Percentiles rank a stretch among this genome's conserved stretches.
Evolutionary conservation across 2,329 filamentous ascomycete species (phyloP).

Genomic region (Diplodia mutila): DNA sequence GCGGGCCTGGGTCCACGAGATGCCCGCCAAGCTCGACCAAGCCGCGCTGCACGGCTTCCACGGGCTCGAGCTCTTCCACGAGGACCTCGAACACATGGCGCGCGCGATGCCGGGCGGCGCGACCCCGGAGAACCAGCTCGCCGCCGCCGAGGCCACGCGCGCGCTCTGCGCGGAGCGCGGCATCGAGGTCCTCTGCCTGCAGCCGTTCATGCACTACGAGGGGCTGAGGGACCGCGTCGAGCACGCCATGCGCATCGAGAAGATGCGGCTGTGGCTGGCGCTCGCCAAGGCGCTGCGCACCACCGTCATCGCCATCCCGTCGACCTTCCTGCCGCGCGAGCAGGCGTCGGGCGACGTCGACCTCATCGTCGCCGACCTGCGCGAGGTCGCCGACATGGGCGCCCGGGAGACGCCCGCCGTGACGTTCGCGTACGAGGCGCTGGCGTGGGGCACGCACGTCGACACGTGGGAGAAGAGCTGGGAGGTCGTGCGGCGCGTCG

Average conservation of each 20-base stretch:
- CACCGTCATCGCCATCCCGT: constrained; percentile 75
- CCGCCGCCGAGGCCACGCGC: constrained; percentile 62
- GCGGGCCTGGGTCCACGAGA: constrained; percentile 69
- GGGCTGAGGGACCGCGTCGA: constrained; percentile 66
- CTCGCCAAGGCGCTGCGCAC: constrained; percentile 67
- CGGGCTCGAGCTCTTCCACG: constrained; percentile 77
- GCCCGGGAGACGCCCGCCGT: constrained; percentile 60
- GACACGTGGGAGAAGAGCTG: constrained; percentile 74
- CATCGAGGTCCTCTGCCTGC: constrained; percentile 68
- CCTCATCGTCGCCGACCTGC: constrained; percentile 65
- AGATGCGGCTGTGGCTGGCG: constrained; percentile 71
- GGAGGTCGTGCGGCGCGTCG: constrained; percentile 67
- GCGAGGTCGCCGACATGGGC: constrained; percentile 69
- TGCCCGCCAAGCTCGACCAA: constrained; percentile 69
- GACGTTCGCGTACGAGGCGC: constrained; percentile 72
- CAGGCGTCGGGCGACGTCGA: constrained; percentile 58
- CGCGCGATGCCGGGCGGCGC: constrained; percentile 48
- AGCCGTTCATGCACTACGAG: constrained; percentile 80
- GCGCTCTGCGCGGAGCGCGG: constrained; percentile 59
- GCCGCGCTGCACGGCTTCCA: constrained; percentile 67
- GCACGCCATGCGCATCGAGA: constrained; percentile 61
- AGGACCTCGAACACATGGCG: constrained; percentile 70
- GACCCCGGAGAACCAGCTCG: constrained; percentile 53
- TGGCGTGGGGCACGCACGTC: constrained; percentile 72
- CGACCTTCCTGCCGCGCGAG: constrained; percentile 64